Evolutionary conservation across 23 red algal species (phyloP).

Genomic region (Pyropia haitanensis): DNA sequence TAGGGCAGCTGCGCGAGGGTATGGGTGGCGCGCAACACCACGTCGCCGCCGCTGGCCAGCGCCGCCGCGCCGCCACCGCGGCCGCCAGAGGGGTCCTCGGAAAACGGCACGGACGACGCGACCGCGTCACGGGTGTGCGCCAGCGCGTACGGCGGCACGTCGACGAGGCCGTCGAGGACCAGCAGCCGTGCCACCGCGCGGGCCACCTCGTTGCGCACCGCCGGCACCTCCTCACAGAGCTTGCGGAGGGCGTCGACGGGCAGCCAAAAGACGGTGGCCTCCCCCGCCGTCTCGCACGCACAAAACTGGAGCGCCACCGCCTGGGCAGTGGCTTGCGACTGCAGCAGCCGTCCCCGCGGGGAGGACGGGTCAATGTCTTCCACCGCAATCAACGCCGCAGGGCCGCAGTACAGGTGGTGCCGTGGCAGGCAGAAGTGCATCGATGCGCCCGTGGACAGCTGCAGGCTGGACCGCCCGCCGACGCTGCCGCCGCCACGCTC

Average conservation of each 20-base stretch:
- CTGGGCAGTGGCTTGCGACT: constrained; percentile 20
- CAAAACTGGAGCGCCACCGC: constrained; percentile 23
- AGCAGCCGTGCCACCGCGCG: constrained; percentile 37
- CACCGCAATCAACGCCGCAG: constrained; percentile 18
- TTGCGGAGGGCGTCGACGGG: constrained; percentile 24
- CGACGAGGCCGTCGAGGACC: constrained; percentile 38
- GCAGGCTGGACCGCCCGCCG: no score
- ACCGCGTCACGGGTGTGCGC: constrained; percentile 21
- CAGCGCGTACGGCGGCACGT: constrained; percentile 38
- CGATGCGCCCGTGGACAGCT: constrained; percentile 2
- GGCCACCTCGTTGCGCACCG: constrained; percentile 38
- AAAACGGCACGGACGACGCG: background rate
- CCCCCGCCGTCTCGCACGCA: constrained; percentile 19
- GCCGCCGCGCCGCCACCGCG: background rate
- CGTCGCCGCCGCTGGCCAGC: background rate
- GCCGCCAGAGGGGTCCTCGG: no score
- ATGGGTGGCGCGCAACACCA: constrained; percentile 25
- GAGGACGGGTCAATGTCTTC: no score
- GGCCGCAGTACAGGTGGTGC: constrained; percentile 30
- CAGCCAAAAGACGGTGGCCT: constrained; percentile 42
- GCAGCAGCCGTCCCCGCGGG: background rate
- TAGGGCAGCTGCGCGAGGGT: constrained; percentile 40
- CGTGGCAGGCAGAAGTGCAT: constrained; percentile 58
- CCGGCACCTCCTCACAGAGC: constrained; percentile 14
- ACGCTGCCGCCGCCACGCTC: no score